These are phyloP conservation scores for Lasiodiplodia sp. DNA, from an alignment of 2,329 filamentous ascomycete species.

Conservation along the genomic window DNA sequence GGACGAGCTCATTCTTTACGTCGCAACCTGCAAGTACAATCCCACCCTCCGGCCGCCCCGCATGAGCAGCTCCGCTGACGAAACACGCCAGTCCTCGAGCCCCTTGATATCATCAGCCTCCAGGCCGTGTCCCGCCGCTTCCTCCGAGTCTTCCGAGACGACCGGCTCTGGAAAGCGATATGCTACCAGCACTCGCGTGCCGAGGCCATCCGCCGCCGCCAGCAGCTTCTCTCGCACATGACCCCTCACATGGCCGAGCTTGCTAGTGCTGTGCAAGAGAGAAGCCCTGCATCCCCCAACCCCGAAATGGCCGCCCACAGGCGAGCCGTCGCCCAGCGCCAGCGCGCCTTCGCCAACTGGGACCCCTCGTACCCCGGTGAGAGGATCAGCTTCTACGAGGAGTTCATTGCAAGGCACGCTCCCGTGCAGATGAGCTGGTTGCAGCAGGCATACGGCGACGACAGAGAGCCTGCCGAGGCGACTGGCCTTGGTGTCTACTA, in stretches of 20 bases:
- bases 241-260: slow-evolving; percentile 54
- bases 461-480: slow-evolving; percentile 65
- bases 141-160: slow-evolving; percentile 73
- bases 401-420: slow-evolving; percentile 84
- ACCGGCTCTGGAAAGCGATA: slow-evolving; percentile 76
- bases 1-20: slow-evolving; percentile 53
- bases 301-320: slow-evolving; percentile 41
- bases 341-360: slow-evolving; percentile 73
- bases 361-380: slow-evolving; percentile 79
- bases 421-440: slow-evolving; percentile 80
- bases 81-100: slow-evolving; percentile 63
- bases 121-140: slow-evolving; percentile 75
- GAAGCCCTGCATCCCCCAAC: slow-evolving; percentile 37
- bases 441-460: slow-evolving; percentile 62
- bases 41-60: slow-evolving; percentile 12
- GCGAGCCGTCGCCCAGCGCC: slow-evolving; percentile 49
- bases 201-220: slow-evolving; percentile 66
- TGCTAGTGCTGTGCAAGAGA: slow-evolving; percentile 50
- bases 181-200: slow-evolving; percentile 76
- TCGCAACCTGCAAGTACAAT: slow-evolving; percentile 49
- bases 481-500: slow-evolving; percentile 75
- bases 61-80: slow-evolving; percentile 30
- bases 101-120: slow-evolving; percentile 69
- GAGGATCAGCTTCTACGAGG: slow-evolving; percentile 81
- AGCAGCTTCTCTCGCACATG: slow-evolving; percentile 45